These are phyloP conservation scores for Aspergillus pseudoterreus DNA, from an alignment of 2,329 filamentous ascomycete genomes.

Conservation along the genomic window DNA sequence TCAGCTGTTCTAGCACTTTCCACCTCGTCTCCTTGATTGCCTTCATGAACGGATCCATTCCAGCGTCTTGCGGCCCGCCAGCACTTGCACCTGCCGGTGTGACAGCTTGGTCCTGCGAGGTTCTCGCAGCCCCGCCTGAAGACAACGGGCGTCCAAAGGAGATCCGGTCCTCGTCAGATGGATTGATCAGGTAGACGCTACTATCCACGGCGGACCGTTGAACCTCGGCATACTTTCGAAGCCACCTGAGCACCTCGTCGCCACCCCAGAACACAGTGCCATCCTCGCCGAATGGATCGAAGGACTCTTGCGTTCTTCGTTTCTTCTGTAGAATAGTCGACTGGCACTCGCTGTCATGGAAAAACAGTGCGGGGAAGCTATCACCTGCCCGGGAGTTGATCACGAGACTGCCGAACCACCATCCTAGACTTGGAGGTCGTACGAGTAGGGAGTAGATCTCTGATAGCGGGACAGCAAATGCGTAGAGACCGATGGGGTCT, in stretches of 20 bases:
- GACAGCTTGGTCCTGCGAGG: slow-evolving; percentile 32
- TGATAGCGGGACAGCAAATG: slow-evolving; percentile 85
- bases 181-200: slow-evolving; percentile 88
- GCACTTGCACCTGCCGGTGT: slow-evolving; percentile 29
- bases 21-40: slow-evolving; percentile 92
- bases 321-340: slow-evolving; percentile 93
- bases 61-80: slow-evolving; percentile 54
- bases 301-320: slow-evolving; percentile 74
- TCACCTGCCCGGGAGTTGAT: slow-evolving; percentile 90
- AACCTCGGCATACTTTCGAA: slow-evolving; percentile 77
- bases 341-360: slow-evolving; percentile 95
- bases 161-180: slow-evolving; percentile 75
- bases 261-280: slow-evolving; percentile 93
- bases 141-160: slow-evolving; percentile 62
- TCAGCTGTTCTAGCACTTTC: slow-evolving; percentile 95
- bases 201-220: slow-evolving; percentile 82
- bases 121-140: slow-evolving; percentile 39
- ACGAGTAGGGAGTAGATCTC: slow-evolving; percentile 89
- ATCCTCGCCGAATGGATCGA: slow-evolving; percentile 82
- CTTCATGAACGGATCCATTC: slow-evolving; percentile 91
- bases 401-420: slow-evolving; percentile 97
- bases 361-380: slow-evolving; percentile 92
- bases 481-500: slow-evolving; percentile 70
- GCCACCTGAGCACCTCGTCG: slow-evolving; percentile 88
- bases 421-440: slow-evolving; percentile 86